Evolutionary conservation across 2,329 filamentous ascomycete genomes (phyloP), one percentile per base, ranked within the genome.

Genomic region (Colletotrichum tanaceti): DNA sequence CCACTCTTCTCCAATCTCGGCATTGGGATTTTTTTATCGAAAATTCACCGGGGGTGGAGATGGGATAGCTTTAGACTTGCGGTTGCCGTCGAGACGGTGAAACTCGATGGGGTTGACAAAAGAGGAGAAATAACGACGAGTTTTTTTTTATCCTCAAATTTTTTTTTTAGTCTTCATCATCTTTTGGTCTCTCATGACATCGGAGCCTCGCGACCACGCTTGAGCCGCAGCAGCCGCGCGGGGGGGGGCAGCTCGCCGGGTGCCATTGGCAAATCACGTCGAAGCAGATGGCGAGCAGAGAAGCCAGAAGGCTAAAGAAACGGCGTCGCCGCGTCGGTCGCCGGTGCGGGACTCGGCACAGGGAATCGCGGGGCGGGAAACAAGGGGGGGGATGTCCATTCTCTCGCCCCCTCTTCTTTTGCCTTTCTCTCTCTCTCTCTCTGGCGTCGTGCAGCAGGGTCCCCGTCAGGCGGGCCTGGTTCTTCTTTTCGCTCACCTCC

Each of bases 221-320:
- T 61, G 62, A 68, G 66, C 66, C 62, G 65, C 55, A 68, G 62
- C 55, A 65, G 55, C 65, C 62, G 65, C 65, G 50, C n/a, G n/a
- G n/a, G n/a, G n/a, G 55, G 44, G 28, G 28, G 1, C 28, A 28
- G 3, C 28, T 62, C 55, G 62, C 49, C 50, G 54, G 44, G 16
- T 11, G 28, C 55, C 62, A 68, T 68, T 65, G 66, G 38, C 62
- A 57, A 66, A 68, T 68, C 66, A 68, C 24, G 22, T 57, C 20
- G 43, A 61, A 57, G 62, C 62, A 50, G 55, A 60, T 53, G 65
- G 49, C 49, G 54, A 68, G 65, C 47, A 60, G 46, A 53, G 43
- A 53, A n/a, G 28, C 28, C 28, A 28, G 28, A 28, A 28, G 38
- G 47, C 61, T 46, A 65, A 55, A 50, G 57, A 52, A 52, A n/a